These are phyloP conservation scores for Cyclostephanos tholiformis DNA, from an alignment of 108 stramenopile genomes.

Conservation along the genomic window DNA sequence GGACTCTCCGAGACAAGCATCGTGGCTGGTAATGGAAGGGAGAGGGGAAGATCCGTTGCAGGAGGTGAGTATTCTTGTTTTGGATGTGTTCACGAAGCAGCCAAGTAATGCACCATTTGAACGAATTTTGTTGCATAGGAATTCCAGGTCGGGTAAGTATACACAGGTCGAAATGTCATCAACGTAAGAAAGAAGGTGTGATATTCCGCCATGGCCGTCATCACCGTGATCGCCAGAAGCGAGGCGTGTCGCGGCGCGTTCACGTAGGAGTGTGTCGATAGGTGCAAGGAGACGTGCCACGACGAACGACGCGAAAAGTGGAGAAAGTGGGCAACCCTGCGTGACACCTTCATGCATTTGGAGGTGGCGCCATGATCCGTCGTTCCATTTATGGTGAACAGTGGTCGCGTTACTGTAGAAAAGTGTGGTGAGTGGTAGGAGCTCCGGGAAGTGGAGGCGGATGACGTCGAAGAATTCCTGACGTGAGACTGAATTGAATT, in stretches of 20 bases:
- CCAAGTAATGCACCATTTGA: neutral
- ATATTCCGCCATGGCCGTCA: neutral
- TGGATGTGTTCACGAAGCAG: neutral
- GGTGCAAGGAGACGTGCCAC: conserved; percentile 11
- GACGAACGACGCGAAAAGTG: conserved; percentile 14
- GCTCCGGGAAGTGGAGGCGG: neutral
- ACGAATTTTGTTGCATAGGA: neutral
- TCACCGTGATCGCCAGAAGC: neutral
- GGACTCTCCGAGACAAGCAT: neutral
- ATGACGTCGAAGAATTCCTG: too few species aligned
- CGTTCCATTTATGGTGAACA: neutral
- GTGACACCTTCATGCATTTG: conserved; percentile 22
- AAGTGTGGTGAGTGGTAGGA: neutral
- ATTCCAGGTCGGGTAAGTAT: neutral
- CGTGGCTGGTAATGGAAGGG: neutral
- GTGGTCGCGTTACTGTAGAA: neutral
- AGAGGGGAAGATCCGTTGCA: neutral
- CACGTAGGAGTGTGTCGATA: neutral
- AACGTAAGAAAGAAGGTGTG: neutral
- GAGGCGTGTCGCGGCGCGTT: neutral
- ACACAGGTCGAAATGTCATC: neutral
- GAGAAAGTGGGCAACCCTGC: conserved; percentile 30
- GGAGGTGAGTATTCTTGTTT: neutral
- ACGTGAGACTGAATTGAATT: too few species aligned
- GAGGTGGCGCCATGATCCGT: neutral